Evolutionary conservation across 2,329 filamentous ascomycete genomes (phyloP), one percentile per base, ranked within the genome.

Genomic region (Colletotrichum somersetense): DNA sequence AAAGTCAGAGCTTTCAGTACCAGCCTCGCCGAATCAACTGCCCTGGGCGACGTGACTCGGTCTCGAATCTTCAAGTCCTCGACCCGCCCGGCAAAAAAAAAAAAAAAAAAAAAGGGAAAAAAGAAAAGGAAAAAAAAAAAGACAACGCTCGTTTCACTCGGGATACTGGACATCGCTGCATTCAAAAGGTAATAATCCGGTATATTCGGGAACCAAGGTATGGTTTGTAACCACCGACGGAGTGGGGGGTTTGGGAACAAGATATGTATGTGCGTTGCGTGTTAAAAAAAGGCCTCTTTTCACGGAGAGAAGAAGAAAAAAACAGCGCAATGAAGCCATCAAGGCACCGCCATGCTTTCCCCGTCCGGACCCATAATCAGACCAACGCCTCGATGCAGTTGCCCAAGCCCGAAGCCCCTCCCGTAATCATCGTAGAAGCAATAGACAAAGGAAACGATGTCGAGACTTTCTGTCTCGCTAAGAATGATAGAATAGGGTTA

Each of bases 401-500:
- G 44, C 62, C 67, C 62, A 71, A 67, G 66, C 70, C 66, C 20
- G 67, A 38, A 30, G 55, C 40, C 66, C 40, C 55, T 66, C 70
- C 70, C 59, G 44, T 48, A 55, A 50, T 58, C 67, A 71, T 73
- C 56, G 35, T 56, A 23, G 59, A 42, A 73, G 57, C 62, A 70
- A 67, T 44, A 38, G 55, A 69, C 71, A 73, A 72, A 71, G 56
- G 64, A 65, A 68, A 73, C 35, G 40, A 12, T 7, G 16, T 38
- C 12, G 33, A 72, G 58, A 71, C 68, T 14, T 33, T 53, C 38
- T 58, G 40, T 42, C 59, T 42, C 61, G 23, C 26, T 33, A 33
- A 14, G 48, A 71, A 71, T 26, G 62, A 67, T 55, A 62, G 63
- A 40, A 67, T 62, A 57, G 62, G 53, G 66, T 44, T 74, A 80